Conservation (phyloP, 1,284 basidiomycete species). For the Ustilago loliicola region DNA sequence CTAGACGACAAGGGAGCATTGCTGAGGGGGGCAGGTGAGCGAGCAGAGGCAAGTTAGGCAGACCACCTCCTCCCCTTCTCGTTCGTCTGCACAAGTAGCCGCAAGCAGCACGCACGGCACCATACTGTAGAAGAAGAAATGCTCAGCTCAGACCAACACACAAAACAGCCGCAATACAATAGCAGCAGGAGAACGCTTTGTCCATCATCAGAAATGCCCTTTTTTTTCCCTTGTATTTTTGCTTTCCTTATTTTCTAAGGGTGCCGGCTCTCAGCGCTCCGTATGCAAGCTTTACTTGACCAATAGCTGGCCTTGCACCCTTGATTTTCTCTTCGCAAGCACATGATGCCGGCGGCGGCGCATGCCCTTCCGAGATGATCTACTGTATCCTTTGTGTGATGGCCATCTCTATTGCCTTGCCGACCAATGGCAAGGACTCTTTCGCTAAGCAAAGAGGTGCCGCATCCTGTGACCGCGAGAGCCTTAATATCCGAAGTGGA, state of each 20-base stretch:
- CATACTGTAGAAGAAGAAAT: background rate
- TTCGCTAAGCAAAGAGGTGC: background rate
- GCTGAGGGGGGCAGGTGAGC: constrained; percentile 15
- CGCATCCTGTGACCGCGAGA: constrained; percentile 5
- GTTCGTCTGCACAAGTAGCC: no score
- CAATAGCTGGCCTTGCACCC: constrained; percentile 17
- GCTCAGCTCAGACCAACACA: constrained; percentile 6
- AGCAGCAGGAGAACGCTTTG: constrained; percentile 6
- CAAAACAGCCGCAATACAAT: background rate
- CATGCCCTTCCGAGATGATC: constrained; percentile 15
- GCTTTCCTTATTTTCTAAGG: constrained; percentile 1
- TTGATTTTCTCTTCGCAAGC: background rate
- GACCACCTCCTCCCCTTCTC: background rate
- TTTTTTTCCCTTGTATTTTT: constrained; percentile 12
- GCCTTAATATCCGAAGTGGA: constrained; percentile 18
- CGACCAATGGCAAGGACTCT: background rate
- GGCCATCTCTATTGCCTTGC: constrained; percentile 8
- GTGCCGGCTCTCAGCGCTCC: constrained; percentile 38
- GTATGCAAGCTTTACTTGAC: background rate
- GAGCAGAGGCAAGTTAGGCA: background rate
- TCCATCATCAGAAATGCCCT: background rate
- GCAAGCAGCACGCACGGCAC: background rate
- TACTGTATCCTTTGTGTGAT: background rate
- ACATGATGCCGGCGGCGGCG: constrained; percentile 17
- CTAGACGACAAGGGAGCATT: constrained; percentile 47